phyloP scores from a whole-genome alignment of 1,284 basidiomycete genomes.

The Tilletia setariae region DNA sequence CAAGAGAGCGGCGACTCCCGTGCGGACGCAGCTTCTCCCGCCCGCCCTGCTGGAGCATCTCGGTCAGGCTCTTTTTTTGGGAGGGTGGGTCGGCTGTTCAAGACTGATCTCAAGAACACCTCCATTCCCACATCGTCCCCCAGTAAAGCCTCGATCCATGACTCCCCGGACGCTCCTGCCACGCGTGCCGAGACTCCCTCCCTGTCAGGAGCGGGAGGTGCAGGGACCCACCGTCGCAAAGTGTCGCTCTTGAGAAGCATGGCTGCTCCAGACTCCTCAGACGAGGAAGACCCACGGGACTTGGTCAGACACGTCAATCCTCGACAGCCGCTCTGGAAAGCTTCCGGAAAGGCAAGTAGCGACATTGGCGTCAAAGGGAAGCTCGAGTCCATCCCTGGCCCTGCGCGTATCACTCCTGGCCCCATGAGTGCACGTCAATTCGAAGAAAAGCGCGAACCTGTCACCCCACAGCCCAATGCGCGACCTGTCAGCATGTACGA shows the following conservation, averaged over 20 bases:
- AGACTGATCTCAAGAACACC: constrained; percentile 40
- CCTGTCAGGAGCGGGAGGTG: neutral
- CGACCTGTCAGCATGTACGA: constrained; percentile 19
- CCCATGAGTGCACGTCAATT: constrained; percentile 33
- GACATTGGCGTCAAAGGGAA: constrained; percentile 36
- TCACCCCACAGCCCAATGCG: neutral
- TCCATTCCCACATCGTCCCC: neutral
- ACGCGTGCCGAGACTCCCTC: constrained; percentile 31
- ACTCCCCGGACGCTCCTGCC: constrained; percentile 11
- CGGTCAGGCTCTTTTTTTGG: constrained; percentile 43
- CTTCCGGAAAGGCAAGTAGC: constrained; percentile 19
- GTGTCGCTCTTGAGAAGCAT: constrained; percentile 6
- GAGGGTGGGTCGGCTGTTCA: constrained; percentile 49
- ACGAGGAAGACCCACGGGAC: constrained; percentile 39
- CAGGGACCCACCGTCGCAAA: neutral
- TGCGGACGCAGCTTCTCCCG: neutral
- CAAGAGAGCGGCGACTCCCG: constrained; percentile 30
- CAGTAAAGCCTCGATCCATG: constrained; percentile 1
- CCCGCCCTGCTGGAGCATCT: constrained; percentile 19
- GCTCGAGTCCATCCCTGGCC: constrained; percentile 23
- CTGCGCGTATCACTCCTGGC: constrained; percentile 36
- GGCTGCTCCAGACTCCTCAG: constrained; percentile 37
- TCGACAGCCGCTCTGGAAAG: constrained; percentile 28
- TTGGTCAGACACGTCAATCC: constrained; percentile 47
- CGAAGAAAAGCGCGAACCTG: constrained; percentile 24